phyloP scores from a whole-genome alignment of 371 early-diverging fungal genomes.

The Dichotomocladium elegans region DNA sequence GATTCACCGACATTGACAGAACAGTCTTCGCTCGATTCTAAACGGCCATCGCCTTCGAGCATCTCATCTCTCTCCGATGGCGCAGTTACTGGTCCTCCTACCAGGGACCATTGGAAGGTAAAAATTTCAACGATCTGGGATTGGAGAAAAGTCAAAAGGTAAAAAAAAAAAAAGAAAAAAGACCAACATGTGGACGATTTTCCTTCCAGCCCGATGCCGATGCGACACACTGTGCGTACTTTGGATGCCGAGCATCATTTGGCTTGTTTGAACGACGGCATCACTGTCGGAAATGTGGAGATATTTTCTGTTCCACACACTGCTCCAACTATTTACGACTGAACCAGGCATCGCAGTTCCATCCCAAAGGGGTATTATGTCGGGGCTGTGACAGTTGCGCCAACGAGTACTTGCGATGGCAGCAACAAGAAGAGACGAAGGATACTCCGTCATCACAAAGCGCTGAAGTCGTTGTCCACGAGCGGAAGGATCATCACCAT shows the following conservation, averaged over 20 bases:
- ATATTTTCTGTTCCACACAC: constrained; percentile 44
- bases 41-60: constrained; percentile 9
- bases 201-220: constrained; percentile 35
- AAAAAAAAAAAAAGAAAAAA: background rate
- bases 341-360: constrained; percentile 36
- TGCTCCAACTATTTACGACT: constrained; percentile 47
- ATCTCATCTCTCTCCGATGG: constrained; percentile 9
- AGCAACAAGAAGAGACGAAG: background rate
- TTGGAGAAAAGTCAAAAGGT: too few relatives aligned
- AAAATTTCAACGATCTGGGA: background rate
- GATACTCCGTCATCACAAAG: too few relatives aligned
- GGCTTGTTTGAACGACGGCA: constrained; percentile 48
- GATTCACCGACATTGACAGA: constrained; percentile 20
- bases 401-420: constrained; percentile 27
- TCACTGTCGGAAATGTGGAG: constrained; percentile 50
- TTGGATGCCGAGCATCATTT: constrained; percentile 31
- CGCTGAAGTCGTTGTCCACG: background rate
- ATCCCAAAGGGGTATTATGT: constrained; percentile 32
- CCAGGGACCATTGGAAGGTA: constrained; percentile 50
- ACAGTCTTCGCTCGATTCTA: constrained; percentile 10
- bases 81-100: constrained; percentile 39
- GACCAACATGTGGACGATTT: background rate
- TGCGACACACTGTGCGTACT: constrained; percentile 22
- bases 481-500: background rate
- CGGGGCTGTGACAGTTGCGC: constrained; percentile 44